Evolutionary conservation across 1,284 basidiomycete species (phyloP).

Genomic region (Ganoderma multipileum): DNA sequence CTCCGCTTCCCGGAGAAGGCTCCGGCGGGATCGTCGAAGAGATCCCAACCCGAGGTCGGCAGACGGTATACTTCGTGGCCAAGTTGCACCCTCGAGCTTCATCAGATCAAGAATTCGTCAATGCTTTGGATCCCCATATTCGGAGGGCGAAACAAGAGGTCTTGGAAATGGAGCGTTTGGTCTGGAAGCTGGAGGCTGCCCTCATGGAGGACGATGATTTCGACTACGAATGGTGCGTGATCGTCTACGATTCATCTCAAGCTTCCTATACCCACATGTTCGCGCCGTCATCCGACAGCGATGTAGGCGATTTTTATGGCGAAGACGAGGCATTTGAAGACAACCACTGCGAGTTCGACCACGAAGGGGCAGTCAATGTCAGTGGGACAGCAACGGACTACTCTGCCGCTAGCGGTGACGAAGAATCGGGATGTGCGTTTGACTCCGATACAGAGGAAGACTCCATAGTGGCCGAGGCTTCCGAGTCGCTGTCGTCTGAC

Average conservation of each 20-base stretch:
- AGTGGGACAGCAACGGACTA: neutral
- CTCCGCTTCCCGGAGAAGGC: neutral
- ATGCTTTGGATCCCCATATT: neutral
- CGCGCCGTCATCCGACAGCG: neutral
- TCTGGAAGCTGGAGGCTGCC: neutral
- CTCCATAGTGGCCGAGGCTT: too few species aligned
- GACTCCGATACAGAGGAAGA: neutral
- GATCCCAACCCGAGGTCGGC: neutral
- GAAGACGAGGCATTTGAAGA: neutral
- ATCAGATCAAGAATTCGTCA: neutral
- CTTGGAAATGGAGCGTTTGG: neutral
- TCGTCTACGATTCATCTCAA: too few species aligned
- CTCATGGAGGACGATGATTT: neutral
- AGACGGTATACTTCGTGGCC: neutral
- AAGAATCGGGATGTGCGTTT: neutral
- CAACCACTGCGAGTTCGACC: neutral
- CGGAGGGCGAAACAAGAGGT: neutral
- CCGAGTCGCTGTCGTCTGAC: neutral
- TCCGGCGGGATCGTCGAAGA: neutral
- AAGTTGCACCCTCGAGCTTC: neutral
- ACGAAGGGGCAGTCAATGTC: neutral
- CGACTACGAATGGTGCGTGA: conserved; percentile 1
- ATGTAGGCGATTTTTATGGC: neutral
- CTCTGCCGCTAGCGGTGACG: neutral
- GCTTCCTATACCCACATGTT: too few species aligned